Evolutionary conservation across 768 basidiomycete genomes (phyloP).

Genomic region (Rhodotorula toruloides): DNA sequence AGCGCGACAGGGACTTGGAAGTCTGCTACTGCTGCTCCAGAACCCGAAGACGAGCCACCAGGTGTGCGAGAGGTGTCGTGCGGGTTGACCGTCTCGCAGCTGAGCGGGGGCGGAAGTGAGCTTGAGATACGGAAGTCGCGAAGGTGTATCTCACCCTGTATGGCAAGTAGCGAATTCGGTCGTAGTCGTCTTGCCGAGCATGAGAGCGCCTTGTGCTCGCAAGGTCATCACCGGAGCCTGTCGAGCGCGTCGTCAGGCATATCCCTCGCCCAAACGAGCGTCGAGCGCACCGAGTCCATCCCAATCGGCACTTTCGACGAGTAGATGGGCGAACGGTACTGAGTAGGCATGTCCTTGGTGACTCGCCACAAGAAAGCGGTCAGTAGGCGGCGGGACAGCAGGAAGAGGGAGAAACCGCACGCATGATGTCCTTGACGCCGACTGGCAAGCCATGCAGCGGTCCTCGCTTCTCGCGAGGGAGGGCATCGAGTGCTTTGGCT

Average conservation of each 20-base stretch:
- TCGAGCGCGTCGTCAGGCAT: too few relatives aligned
- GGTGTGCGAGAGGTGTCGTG: constrained; percentile 43
- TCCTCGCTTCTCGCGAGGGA: constrained; percentile 31
- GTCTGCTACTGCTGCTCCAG: constrained; percentile 46
- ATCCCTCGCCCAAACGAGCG: too few relatives aligned
- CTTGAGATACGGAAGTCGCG: neutral
- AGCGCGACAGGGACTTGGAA: constrained; percentile 44
- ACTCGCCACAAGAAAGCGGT: neutral
- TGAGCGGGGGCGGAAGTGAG: neutral
- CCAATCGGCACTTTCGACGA: constrained; percentile 42
- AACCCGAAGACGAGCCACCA: constrained; percentile 46
- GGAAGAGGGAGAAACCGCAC: constrained; percentile 13
- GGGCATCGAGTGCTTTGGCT: constrained; percentile 38
- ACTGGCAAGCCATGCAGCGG: constrained; percentile 43
- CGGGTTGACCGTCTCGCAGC: constrained; percentile 37
- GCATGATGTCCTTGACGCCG: constrained; percentile 44
- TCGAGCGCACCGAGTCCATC: constrained; percentile 42
- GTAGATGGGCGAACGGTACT: constrained; percentile 40
- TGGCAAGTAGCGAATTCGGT: constrained; percentile 44
- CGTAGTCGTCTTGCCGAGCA: constrained; percentile 39
- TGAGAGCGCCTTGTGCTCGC: constrained; percentile 43
- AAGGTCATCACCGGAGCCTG: constrained; percentile 41
- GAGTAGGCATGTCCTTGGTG: constrained; percentile 45
- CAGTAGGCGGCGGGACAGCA: too few relatives aligned
- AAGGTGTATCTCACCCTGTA: constrained; percentile 29